Evolutionary conservation across 1,284 basidiomycete genomes (phyloP).

Genomic region (Cutaneotrichosporon sp.): DNA sequence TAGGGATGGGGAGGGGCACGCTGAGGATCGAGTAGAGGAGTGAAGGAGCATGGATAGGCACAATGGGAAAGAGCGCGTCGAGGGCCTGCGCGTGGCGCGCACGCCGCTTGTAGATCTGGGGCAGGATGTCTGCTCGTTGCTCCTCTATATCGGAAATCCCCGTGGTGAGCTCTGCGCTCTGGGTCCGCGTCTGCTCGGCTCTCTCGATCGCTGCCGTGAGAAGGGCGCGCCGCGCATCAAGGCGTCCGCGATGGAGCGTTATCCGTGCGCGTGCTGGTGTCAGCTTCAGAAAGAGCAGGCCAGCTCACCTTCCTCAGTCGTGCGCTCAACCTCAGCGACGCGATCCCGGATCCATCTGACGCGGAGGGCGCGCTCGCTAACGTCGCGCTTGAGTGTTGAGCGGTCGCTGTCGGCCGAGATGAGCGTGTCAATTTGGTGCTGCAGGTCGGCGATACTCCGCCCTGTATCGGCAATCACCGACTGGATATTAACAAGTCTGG

Average conservation of each 20-base stretch:
- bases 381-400: slow-evolving; percentile 59
- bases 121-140: slow-evolving; percentile 55
- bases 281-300: not conserved
- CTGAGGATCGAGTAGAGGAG: slow-evolving; percentile 79
- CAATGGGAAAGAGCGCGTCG: slow-evolving; percentile 81
- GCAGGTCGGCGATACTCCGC: slow-evolving; percentile 60
- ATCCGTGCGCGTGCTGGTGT: slow-evolving; percentile 33
- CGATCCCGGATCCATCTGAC: slow-evolving; percentile 35
- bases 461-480: slow-evolving; percentile 67
- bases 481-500: slow-evolving; percentile 69
- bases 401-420: slow-evolving; percentile 56
- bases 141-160: slow-evolving; percentile 33
- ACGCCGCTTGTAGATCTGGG: slow-evolving; percentile 60
- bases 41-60: slow-evolving; percentile 73
- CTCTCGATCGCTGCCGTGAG: slow-evolving; percentile 34
- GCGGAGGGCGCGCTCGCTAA: slow-evolving; percentile 36
- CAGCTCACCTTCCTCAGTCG: slow-evolving; percentile 35
- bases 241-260: slow-evolving; percentile 27
- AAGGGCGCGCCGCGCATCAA: slow-evolving; percentile 32
- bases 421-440: slow-evolving; percentile 60
- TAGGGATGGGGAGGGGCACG: slow-evolving; percentile 80
- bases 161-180: slow-evolving; percentile 25
- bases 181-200: slow-evolving; percentile 29
- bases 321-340: slow-evolving; percentile 31
- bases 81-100: slow-evolving; percentile 72